Evolutionary conservation across 306 rosid genomes (phyloP).

Genomic region (Inga oerstediana): DNA sequence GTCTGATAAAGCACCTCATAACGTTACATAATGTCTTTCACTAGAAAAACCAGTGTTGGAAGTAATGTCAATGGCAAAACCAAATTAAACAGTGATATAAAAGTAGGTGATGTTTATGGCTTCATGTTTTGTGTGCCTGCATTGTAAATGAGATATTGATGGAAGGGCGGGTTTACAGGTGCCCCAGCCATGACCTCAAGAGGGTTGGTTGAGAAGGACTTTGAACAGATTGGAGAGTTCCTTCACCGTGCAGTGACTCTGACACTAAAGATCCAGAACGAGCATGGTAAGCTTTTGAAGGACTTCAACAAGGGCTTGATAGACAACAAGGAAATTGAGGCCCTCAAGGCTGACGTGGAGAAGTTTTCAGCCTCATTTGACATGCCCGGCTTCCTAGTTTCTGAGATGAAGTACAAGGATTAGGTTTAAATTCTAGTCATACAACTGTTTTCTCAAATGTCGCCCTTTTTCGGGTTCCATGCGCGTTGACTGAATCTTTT

Average conservation of each 20-base stretch:
- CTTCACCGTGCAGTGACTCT: constrained; percentile 84
- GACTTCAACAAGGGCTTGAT: constrained; percentile 94
- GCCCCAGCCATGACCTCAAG: constrained; percentile 97
- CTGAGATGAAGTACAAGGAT: constrained; percentile 91
- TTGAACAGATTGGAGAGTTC: constrained; percentile 90
- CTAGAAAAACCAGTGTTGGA: not conserved
- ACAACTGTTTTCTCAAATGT: not conserved
- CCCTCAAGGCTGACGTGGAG: constrained; percentile 84
- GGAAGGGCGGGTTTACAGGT: constrained; percentile 49
- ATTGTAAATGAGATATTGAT: constrained; percentile 29
- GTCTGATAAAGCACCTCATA: not conserved
- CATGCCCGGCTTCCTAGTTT: constrained; percentile 82
- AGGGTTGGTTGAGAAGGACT: constrained; percentile 92
- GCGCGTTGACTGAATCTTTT: constrained; percentile 4
- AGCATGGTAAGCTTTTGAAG: constrained; percentile 83
- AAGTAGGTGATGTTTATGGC: not conserved
- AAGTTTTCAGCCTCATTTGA: constrained; percentile 76
- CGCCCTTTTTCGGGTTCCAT: not conserved
- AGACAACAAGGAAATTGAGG: constrained; percentile 80
- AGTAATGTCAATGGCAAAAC: not conserved
- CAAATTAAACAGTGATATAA: not conserved
- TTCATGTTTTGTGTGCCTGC: not conserved
- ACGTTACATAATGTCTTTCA: not conserved
- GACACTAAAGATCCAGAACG: constrained; percentile 77
- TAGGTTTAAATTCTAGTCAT: constrained; percentile 39